Base-by-base conservation (phyloP, 139 green algal genomes). In the Chlorella sp. region DNA sequence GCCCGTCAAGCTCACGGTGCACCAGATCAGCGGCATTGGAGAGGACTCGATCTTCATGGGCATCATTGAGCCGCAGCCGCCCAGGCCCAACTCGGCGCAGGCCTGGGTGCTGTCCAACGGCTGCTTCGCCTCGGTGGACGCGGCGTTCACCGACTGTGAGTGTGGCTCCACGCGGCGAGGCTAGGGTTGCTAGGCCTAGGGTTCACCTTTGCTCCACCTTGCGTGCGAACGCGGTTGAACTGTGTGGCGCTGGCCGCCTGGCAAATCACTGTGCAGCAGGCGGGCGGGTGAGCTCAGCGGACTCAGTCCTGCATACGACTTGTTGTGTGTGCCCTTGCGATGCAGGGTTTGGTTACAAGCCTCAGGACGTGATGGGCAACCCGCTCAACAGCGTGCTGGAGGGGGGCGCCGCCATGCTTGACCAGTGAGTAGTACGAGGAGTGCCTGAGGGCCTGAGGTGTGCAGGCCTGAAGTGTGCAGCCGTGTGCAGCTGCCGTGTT, bases 11-110 rank as follows among this genome's bases (percentile, higher is more conserved):
- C 26, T 66, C 27, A 66, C 60, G 3, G 60, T 66, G 27, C 60
- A 66, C 60, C 60, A 35, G 3, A 29, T 66, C 22, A 33, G 22
- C 2, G 60, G 60, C n/a, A 34, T 34, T 29, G 60, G 29, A 2
- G 60, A 66, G 60, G 60, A 66, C 29, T 66, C 60, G 5, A 66
- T 66, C 60, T 66, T 66, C 60, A 66, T 66, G 60, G 60, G 60
- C n/a, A 66, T 66, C 60, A 66, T 66, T 35, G 60, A 66, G 60
- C 27, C 35, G 60, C 6, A 29, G 55, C 42, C 42, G 42, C 42
- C 10, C 17, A 17, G 42, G 42, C 17, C 42, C 42, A 55, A 55
- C 10, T 10, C 17, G 42, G 42, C 42, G 10, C 10, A 55, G 42
- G 42, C 42, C 10, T 55, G 42, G 42, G 42, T 55, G 17, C 42